Evolutionary conservation across 345 rosid species (phyloP).

Genomic region (Jatropha curcas): DNA sequence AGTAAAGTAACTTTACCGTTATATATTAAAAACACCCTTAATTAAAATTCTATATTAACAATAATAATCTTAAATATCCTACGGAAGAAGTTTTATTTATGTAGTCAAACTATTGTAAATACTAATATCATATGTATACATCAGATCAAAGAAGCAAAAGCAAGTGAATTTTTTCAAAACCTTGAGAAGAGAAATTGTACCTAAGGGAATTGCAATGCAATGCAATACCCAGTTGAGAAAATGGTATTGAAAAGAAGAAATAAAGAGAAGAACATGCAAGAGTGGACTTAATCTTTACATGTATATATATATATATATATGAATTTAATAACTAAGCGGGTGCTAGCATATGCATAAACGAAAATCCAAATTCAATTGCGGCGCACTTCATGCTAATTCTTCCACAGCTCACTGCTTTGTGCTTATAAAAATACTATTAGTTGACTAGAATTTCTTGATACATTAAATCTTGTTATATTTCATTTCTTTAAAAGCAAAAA

Average conservation of each 20-base stretch:
- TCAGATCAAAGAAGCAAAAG: too few species aligned
- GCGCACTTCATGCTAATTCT: constrained; percentile 50
- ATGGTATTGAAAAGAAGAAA: neutral
- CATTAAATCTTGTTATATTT: too few species aligned
- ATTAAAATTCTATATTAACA: too few species aligned
- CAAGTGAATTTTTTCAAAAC: too few species aligned
- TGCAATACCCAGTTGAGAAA: too few species aligned
- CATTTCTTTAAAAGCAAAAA: neutral
- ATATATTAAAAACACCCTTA: too few species aligned
- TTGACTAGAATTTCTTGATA: neutral
- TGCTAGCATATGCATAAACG: constrained; percentile 9
- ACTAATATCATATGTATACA: too few species aligned
- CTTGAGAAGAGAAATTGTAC: neutral
- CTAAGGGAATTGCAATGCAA: neutral
- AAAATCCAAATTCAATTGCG: constrained; percentile 38
- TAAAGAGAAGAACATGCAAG: neutral
- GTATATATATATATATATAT: neutral
- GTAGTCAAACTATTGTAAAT: too few species aligned
- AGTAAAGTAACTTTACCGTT: too few species aligned
- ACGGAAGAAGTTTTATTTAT: too few species aligned
- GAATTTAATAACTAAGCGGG: too few species aligned
- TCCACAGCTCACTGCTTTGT: constrained; percentile 2
- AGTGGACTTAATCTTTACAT: neutral
- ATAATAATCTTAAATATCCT: too few species aligned
- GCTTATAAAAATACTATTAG: neutral